These are phyloP conservation scores for Aristolochia contorta DNA, from an alignment of 164 flowering plant genomes.

Conservation along the genomic window DNA sequence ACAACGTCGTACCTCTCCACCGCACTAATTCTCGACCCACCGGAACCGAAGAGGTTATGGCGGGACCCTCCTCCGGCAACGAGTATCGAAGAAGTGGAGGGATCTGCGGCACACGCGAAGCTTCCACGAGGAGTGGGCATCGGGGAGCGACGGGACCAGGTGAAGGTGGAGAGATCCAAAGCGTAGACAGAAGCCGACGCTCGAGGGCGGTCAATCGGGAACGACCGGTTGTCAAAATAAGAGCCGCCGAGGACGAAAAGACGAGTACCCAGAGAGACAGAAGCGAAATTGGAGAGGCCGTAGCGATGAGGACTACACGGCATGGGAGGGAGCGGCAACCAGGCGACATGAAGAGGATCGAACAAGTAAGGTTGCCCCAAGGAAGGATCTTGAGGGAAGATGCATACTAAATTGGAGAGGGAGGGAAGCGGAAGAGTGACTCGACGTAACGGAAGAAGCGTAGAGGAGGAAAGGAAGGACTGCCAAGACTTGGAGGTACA, in stretches of 20 bases:
- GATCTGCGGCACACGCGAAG: conserved; percentile 60
- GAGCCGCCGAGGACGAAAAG: conserved; percentile 90
- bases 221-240: conserved; percentile 72
- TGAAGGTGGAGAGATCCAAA: conserved; percentile 25
- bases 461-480: conserved; percentile 49
- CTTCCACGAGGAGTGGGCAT: conserved; percentile 82
- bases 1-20: conserved; percentile 70
- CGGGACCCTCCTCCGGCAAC: conserved; percentile 95
- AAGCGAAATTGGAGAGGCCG: conserved; percentile 69
- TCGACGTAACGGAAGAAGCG: conserved; percentile 40
- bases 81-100: conserved; percentile 25
- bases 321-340: conserved; percentile 62
- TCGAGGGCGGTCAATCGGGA: conserved; percentile 68
- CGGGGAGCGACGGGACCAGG: conserved; percentile 50
- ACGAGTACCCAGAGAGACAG: conserved; percentile 39
- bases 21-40: conserved; percentile 68
- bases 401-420: conserved; percentile 52
- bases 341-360: conserved; percentile 48
- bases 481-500: conserved; percentile 61
- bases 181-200: conserved; percentile 49
- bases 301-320: conserved; percentile 72
- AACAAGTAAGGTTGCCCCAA: conserved; percentile 57
- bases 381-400: conserved; percentile 81
- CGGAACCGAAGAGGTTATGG: conserved; percentile 68
- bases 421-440: conserved; percentile 4